These are phyloP conservation scores for Fusarium subglutinans DNA, from an alignment of 2,329 filamentous ascomycete genomes.

Conservation along the genomic window DNA sequence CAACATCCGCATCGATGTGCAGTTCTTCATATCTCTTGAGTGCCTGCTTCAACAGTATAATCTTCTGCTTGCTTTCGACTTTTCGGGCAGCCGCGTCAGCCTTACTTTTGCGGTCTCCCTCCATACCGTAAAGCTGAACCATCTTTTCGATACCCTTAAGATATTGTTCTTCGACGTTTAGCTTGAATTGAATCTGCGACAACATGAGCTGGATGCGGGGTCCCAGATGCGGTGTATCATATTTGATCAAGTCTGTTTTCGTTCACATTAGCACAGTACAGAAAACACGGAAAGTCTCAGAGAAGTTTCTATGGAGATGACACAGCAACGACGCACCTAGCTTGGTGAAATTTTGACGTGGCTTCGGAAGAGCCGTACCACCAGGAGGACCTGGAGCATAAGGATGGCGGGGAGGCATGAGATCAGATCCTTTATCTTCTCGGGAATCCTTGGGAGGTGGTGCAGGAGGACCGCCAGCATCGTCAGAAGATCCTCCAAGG, in stretches of 20 bases:
- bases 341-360: slow-evolving; percentile 92
- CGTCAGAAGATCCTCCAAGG: slow-evolving; percentile 56
- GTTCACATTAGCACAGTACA: slow-evolving; percentile 5
- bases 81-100: slow-evolving; percentile 89
- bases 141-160: slow-evolving; percentile 99
- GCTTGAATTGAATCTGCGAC: slow-evolving; percentile 97
- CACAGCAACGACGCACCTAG: slow-evolving; percentile 71
- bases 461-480: slow-evolving; percentile 62
- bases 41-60: slow-evolving; percentile 92
- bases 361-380: slow-evolving; percentile 73
- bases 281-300: neutral
- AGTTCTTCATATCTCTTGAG: slow-evolving; percentile 97
- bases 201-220: slow-evolving; percentile 99
- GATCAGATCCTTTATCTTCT: slow-evolving; percentile 68
- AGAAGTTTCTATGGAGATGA: neutral
- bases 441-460: slow-evolving; percentile 78
- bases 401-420: slow-evolving; percentile 84
- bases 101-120: slow-evolving; percentile 95
- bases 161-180: slow-evolving; percentile 98
- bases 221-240: slow-evolving; percentile 93
- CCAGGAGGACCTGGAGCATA: slow-evolving; percentile 77
- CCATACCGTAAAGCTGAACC: slow-evolving; percentile 96
- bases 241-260: slow-evolving; percentile 89
- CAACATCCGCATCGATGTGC: slow-evolving; percentile 88
- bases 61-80: slow-evolving; percentile 98